Evolutionary conservation across 139 green algal species (phyloP).

Genomic region (Limnomonas spitsbergensis): DNA sequence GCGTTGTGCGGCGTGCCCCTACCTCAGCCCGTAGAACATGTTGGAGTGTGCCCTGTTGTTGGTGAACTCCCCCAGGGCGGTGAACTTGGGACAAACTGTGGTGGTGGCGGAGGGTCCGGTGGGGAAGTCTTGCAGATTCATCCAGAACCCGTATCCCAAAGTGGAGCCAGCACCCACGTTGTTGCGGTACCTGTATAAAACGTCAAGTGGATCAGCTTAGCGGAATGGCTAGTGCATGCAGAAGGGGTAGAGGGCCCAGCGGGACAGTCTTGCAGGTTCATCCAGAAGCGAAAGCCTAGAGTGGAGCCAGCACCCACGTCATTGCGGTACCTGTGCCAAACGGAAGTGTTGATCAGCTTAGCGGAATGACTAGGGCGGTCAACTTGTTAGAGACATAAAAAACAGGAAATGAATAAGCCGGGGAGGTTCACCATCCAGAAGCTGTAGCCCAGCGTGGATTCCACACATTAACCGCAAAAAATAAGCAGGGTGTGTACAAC

Average conservation of each 20-base stretch:
- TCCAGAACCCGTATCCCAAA: constrained; percentile 54
- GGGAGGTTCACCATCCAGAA: constrained; percentile 50
- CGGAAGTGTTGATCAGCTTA: too few species aligned
- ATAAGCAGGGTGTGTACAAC: too few species aligned
- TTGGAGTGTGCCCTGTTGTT: constrained; percentile 68
- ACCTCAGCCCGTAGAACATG: constrained; percentile 55
- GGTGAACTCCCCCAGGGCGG: constrained; percentile 39
- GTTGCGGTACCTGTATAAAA: constrained; percentile 12
- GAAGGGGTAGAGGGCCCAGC: constrained; percentile 33
- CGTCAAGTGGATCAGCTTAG: too few species aligned
- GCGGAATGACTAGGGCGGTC: too few species aligned
- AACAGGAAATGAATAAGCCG: constrained; percentile 32
- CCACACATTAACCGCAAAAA: too few species aligned
- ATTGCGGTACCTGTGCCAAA: too few species aligned
- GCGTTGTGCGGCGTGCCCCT: too few species aligned
- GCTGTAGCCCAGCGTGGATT: constrained; percentile 35
- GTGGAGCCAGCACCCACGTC: constrained; percentile 19
- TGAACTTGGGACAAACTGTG: constrained; percentile 56
- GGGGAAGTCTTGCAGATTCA: constrained; percentile 32
- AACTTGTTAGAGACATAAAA: too few species aligned
- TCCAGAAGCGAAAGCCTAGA: constrained; percentile 52
- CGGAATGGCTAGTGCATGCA: too few species aligned
- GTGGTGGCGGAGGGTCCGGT: constrained; percentile 36
- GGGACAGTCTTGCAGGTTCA: constrained; percentile 31
- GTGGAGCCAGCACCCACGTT: constrained; percentile 22